Base-by-base conservation (phyloP, 129 eudicot species). In the Smallanthus sonchifolius region DNA sequence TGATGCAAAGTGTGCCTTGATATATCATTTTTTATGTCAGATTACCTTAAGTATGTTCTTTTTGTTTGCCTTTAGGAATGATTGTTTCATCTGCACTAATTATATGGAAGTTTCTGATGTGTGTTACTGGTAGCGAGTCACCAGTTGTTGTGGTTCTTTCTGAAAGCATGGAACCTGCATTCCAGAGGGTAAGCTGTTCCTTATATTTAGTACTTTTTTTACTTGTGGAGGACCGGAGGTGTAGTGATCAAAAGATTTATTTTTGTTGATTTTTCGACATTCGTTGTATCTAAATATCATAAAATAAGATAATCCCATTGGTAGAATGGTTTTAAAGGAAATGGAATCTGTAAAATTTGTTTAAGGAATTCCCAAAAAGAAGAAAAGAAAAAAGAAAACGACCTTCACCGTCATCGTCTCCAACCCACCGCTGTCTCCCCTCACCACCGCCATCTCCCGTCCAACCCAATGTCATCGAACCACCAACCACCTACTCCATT, bases 111-210 rank as follows among this genome's bases (percentile, higher is more conserved):
- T 55, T 75, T 45, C 83, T 90, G 78, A 86, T 86, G 87, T 86
- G 90, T 67, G 72, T 90, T 24, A 90, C 92, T 49, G 96, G 98
- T 37, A 89, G 91, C 10, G 96, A 87, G 75, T 93, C 96, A 47
- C 98, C 96, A 43, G 89, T 90, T 34, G 98, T 93, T 35, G 96
- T 93, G 13, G 96, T 86, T 57, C 95, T 93, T 83, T 80, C 91
- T n/a, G 98, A 84, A 75, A 93, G 98, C 85, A 93, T 93, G 98
- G 96, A 93, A 77, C 98, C 98, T 3, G 95, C 92, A n/a, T 93
- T 93, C 70, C 75, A 76, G 76, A 87, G 95, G 83, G 98, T 93
- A 67, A 82, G 74, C 63, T 6, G 65, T 6, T 19, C 16, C 1
- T 34, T 28, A 7, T 10, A 34, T 17, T 6, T 8, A 0, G 8